Evolutionary conservation across 225 moss, liverwort and hornwort genomes (phyloP), one percentile per base, ranked within the genome.

Genomic region (Takakia lepidozioides): DNA sequence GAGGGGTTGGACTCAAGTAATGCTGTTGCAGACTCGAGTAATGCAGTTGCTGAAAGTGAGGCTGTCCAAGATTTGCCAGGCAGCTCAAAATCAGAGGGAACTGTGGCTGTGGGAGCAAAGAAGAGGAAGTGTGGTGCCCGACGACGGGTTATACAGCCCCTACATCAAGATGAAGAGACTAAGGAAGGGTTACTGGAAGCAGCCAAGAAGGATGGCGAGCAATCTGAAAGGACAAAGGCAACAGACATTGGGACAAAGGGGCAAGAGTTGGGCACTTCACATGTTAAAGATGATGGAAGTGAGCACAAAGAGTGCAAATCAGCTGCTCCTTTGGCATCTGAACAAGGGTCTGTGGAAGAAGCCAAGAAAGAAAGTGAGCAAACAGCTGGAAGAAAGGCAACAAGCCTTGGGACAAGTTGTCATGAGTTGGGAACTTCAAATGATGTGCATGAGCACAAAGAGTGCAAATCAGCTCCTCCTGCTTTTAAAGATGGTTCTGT

Each of bases 71-170:
- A 65, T 27, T 63, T 76, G 17, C 63, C 71, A 18, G 77, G 77
- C 54, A 68, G 77, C 57, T 79, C 70, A 27, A 79, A 69, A 46
- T 79, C 78, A 5, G 78, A 74, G 15, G 78, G 73, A 48, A 59
- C n/a, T n/a, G n/a, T 53, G 59, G 69, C 49, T 29, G 45, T 68
- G 52, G 78, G 78, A 30, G 69, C 73, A 15, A 79, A 79, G 66
- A 63, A 68, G 54, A 73, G 78, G 56, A 79, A 79, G 62, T 69
- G 73, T 25, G 78, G 69, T 52, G 78, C 73, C 18, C 78, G 73
- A 5, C 69, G 78, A 7, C 69, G 78, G 53, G 78, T 79, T 25
- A 73, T 69, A 17, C 78, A 73, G 11, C 32, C 32, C 32, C 32
- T 6, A 11, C 8, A 32, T 6, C 32, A 7, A 6, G 32, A 32